These are phyloP conservation scores for Xanthoconium purpureum DNA, from an alignment of 768 basidiomycete genomes.

Conservation along the genomic window DNA sequence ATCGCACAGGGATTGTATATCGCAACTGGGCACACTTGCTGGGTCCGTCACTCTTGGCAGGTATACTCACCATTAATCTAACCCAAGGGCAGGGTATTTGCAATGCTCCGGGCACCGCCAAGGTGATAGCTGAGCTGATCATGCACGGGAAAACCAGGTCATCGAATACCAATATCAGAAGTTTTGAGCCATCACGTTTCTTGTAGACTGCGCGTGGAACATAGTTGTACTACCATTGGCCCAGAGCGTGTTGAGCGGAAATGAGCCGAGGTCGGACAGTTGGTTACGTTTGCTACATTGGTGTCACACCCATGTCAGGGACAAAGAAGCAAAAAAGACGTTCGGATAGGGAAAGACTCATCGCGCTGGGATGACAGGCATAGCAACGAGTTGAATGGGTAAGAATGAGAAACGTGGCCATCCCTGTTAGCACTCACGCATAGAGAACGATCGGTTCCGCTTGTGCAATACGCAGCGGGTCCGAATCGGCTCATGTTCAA, in stretches of 20 bases:
- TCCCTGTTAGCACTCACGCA: no score
- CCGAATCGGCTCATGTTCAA: slow-evolving; percentile 3
- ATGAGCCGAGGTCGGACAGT: no score
- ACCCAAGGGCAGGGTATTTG: slow-evolving; percentile 57
- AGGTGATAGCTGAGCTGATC: slow-evolving; percentile 65
- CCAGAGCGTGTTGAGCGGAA: no score
- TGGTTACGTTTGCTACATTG: no score
- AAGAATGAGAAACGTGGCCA: no score
- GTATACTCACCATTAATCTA: not conserved
- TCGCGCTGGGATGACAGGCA: not conserved
- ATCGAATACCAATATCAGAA: slow-evolving; percentile 51
- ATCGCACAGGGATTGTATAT: slow-evolving; percentile 65
- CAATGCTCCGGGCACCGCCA: slow-evolving; percentile 82
- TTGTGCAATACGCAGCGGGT: not conserved
- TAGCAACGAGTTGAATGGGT: not conserved
- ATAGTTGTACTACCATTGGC: not conserved
- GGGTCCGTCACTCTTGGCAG: slow-evolving; percentile 47
- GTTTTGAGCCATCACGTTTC: slow-evolving; percentile 42
- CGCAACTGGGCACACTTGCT: slow-evolving; percentile 77
- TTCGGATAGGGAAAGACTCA: no score
- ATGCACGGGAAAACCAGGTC: slow-evolving; percentile 63
- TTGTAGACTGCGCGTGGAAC: slow-evolving; percentile 20
- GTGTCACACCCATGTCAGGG: no score
- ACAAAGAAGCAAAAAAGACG: no score
- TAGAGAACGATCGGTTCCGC: no score